Percentiles rank a stretch among this genome's conserved stretches.
Conservation (phyloP, 108 stramenopile species). For the Nannochloropsis gaditana region DNA sequence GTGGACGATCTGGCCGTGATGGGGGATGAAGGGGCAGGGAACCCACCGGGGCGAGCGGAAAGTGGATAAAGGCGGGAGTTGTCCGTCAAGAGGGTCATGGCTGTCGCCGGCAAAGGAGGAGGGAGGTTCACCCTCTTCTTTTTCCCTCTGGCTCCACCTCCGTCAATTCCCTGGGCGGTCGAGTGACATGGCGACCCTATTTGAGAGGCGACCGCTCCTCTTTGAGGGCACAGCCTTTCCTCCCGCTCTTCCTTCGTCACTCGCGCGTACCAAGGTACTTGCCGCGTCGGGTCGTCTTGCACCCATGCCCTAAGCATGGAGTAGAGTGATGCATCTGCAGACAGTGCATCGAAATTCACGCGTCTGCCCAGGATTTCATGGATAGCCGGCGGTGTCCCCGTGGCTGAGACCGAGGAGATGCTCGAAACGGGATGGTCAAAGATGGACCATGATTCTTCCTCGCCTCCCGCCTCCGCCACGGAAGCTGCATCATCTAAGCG, state of each 20-base stretch:
- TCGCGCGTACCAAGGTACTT: not conserved
- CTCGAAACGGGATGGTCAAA: too few species aligned
- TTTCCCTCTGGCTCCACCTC: not conserved
- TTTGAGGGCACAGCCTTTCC: not conserved
- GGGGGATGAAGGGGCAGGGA: not conserved
- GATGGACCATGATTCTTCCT: too few species aligned
- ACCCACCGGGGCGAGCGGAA: not conserved
- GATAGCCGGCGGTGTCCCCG: too few species aligned
- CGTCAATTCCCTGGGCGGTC: not conserved
- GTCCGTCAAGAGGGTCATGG: not conserved
- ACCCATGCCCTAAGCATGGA: constrained; percentile 17
- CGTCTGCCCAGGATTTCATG: not conserved
- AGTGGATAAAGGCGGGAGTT: not conserved
- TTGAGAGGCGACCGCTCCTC: not conserved
- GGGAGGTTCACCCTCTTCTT: not conserved
- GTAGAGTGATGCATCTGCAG: not conserved
- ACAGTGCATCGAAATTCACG: not conserved
- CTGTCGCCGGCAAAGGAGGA: constrained; percentile 1
- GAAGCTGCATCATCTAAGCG: too few species aligned
- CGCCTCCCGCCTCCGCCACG: too few species aligned
- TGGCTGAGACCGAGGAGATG: too few species aligned
- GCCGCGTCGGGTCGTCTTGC: constrained; percentile 3
- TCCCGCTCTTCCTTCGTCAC: not conserved
- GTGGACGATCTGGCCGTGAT: too few species aligned
- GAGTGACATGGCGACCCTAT: too few species aligned